These are phyloP conservation scores for Chondrostereum purpureum DNA, from an alignment of 1,284 basidiomycete genomes.

Conservation along the genomic window DNA sequence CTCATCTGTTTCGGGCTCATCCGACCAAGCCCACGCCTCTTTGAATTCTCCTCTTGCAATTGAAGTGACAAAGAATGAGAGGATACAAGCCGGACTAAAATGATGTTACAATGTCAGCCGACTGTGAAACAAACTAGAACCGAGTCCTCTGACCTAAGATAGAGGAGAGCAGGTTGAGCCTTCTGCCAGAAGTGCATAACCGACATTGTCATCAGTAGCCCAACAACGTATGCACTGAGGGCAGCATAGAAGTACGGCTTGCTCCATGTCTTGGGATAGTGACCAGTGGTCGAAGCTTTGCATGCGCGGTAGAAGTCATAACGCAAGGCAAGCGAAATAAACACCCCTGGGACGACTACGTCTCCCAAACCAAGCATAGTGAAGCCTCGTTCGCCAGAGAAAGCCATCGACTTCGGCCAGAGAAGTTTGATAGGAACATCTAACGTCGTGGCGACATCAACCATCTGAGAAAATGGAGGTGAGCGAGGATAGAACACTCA, in stretches of 20 bases:
- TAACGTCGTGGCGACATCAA: constrained; percentile 85
- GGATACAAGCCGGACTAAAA: constrained; percentile 6
- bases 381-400: constrained; percentile 56
- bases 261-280: constrained; percentile 30
- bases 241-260: constrained; percentile 80
- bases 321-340: constrained; percentile 83
- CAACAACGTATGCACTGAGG: constrained; percentile 72
- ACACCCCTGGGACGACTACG: constrained; percentile 86
- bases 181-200: constrained; percentile 81
- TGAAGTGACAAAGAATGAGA: constrained; percentile 1
- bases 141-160: constrained; percentile 69
- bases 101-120: not conserved
- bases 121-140: not conserved
- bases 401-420: constrained; percentile 71
- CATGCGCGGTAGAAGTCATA: constrained; percentile 67
- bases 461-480: constrained; percentile 55
- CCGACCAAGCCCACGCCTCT: not conserved
- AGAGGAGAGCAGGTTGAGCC: constrained; percentile 91
- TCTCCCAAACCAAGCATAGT: constrained; percentile 94
- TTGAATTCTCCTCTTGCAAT: not conserved
- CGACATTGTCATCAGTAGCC: constrained; percentile 74
- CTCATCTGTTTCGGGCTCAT: constrained; percentile 3
- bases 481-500: constrained; percentile 11
- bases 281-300: constrained; percentile 14
- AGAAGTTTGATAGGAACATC: constrained; percentile 94